Conservation (phyloP, 2,329 filamentous ascomycete species). For the Aspergillus jensenii region DNA sequence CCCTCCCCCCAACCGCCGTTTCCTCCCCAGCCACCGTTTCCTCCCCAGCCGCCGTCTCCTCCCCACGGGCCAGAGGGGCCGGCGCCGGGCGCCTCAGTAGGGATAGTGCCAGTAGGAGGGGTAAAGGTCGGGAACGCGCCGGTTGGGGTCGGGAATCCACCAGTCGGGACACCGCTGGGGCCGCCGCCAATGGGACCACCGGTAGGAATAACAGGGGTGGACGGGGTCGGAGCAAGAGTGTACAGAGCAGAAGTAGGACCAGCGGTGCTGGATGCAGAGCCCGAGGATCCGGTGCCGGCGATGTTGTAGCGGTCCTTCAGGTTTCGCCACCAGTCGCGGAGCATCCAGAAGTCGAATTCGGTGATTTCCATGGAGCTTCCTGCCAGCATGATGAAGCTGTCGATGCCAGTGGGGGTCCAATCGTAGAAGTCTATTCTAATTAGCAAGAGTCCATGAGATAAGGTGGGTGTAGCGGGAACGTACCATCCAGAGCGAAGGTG, state of each 20-base stretch:
- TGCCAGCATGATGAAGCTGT: slow-evolving; percentile 18
- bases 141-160: background rate
- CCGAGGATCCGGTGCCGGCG: background rate
- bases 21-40: too few species aligned
- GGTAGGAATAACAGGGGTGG: background rate
- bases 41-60: background rate
- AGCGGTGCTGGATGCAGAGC: background rate
- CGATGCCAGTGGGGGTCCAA: slow-evolving; percentile 15
- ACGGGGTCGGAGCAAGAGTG: background rate
- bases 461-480: background rate
- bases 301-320: slow-evolving; percentile 16
- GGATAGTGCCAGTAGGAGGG: background rate
- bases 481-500: slow-evolving; percentile 18
- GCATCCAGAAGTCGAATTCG: slow-evolving; percentile 18
- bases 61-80: background rate
- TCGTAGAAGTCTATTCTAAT: slow-evolving; percentile 15
- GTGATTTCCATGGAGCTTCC: slow-evolving; percentile 17
- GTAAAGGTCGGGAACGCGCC: background rate
- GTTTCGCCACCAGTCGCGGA: slow-evolving; percentile 19
- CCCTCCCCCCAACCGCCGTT: too few species aligned
- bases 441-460: background rate
- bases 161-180: background rate
- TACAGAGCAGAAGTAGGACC: background rate
- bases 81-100: background rate
- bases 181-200: background rate